These are phyloP conservation scores for Candida tibetensis DNA, from an alignment of 805 yeast species.

Conservation along the genomic window DNA sequence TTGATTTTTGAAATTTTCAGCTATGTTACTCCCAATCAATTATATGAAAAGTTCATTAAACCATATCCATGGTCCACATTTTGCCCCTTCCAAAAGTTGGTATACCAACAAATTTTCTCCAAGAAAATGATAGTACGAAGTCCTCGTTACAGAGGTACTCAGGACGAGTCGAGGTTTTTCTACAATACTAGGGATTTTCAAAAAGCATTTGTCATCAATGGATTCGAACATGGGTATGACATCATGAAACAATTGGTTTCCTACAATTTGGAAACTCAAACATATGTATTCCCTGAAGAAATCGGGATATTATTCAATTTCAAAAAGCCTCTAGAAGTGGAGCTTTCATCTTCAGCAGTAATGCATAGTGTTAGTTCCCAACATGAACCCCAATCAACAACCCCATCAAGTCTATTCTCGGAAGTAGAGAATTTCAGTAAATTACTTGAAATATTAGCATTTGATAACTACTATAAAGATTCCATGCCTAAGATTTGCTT, in stretches of 20 bases:
- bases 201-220: constrained; percentile 6
- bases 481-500: constrained; percentile 9
- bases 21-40: constrained; percentile 4
- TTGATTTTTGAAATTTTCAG: constrained; percentile 7
- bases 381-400: no score
- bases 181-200: constrained; percentile 4
- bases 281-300: constrained; percentile 6
- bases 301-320: constrained; percentile 4
- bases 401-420: background rate
- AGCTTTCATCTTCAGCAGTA: background rate
- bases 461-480: constrained; percentile 14
- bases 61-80: constrained; percentile 5
- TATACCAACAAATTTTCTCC: constrained; percentile 7
- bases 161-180: constrained; percentile 5
- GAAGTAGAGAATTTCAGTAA: constrained; percentile 13
- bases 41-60: constrained; percentile 12
- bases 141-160: background rate
- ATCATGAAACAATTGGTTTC: constrained; percentile 8
- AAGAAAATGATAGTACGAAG: constrained; percentile 6
- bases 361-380: background rate
- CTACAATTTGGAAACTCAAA: constrained; percentile 5
- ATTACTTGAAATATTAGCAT: constrained; percentile 13
- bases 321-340: background rate
- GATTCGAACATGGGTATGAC: constrained; percentile 11
- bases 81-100: constrained; percentile 7